Base-by-base conservation (phyloP, 208 protist genomes). In the Trypanosomatidae sp. region DNA sequence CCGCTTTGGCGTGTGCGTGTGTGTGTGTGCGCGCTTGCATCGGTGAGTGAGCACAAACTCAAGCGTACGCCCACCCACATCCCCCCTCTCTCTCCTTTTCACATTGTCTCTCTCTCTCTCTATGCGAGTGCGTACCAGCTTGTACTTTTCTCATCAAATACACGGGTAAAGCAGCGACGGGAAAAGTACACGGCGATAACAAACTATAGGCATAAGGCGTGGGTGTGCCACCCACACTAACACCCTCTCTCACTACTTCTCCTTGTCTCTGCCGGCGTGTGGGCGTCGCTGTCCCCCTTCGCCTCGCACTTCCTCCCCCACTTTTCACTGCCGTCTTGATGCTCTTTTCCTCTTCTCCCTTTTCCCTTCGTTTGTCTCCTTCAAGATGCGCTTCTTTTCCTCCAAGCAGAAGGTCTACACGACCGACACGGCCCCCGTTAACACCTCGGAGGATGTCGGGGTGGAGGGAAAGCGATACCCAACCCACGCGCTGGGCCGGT, bases 401-500 rank as follows among this genome's bases (percentile, higher is more conserved):
- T 66, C 2, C 7, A 82, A 81, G 49, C 69, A 78, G 68, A 82
- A 83, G 66, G 74, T 84, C 30, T 84, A 81, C 80, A 82, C 80
- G 33, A 74, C 71, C 25, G 84, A 84, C 46, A 60, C 47, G 36
- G 73, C 60, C n/a, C 64, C 84, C 0, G 71, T 81, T 46, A 71
- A 79, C 53, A 67, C 58, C 17, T 79, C 71, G 1, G 80, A 86
- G 65, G 76, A 83, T 66, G 80, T 81, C 44, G 69, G 71, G 19
- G 80, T 90, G 56, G 82, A 82, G 50, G 80, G 83, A 0, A 87
- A 88, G 80, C 71, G 68, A 22, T 90, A 86, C 76, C 80, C 85
- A 4, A 80, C 77, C 22, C 71, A 76, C 59, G 22, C n/a, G n/a
- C 49, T 81, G 30, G 80, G 77, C 22, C 44, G 66, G 25, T 36